Percentiles rank a stretch among this genome's conserved stretches.
Evolutionary conservation across 164 flowering plant genomes (phyloP).

Genomic region (Saururus chinensis): DNA sequence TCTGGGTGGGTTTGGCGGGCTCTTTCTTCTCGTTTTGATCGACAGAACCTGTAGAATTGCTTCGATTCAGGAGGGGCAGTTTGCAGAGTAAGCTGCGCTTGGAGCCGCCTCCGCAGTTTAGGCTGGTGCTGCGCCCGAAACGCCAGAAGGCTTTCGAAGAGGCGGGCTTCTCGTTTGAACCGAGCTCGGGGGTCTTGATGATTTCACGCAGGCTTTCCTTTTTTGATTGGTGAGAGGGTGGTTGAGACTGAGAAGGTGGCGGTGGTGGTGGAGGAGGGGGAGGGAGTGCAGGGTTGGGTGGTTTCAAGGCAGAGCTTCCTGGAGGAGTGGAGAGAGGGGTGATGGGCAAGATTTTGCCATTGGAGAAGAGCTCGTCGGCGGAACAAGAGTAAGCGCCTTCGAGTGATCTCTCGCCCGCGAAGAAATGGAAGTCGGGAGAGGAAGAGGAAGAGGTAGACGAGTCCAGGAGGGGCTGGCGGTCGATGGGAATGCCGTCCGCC

Average conservation of each 20-base stretch:
- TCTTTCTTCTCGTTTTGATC: slow-evolving; percentile 34
- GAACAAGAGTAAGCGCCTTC: slow-evolving; percentile 33
- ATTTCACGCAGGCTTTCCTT: slow-evolving; percentile 54
- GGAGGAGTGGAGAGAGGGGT: slow-evolving; percentile 36
- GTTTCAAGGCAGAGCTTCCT: slow-evolving; percentile 5
- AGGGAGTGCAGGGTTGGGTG: neutral
- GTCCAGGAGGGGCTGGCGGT: slow-evolving; percentile 22
- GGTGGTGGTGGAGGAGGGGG: slow-evolving; percentile 1
- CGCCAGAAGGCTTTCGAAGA: slow-evolving; percentile 50
- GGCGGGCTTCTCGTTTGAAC: slow-evolving; percentile 23
- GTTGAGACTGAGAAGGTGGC: neutral
- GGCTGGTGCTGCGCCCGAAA: slow-evolving; percentile 62
- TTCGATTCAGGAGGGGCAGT: slow-evolving; percentile 43
- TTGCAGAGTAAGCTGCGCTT: slow-evolving; percentile 35
- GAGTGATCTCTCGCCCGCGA: slow-evolving; percentile 19
- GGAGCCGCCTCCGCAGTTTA: slow-evolving; percentile 19
- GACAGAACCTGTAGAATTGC: slow-evolving; percentile 67
- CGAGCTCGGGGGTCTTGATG: slow-evolving; percentile 27
- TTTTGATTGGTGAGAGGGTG: slow-evolving; percentile 13
- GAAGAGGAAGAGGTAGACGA: slow-evolving; percentile 1
- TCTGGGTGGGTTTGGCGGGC: slow-evolving; percentile 22
- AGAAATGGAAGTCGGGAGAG: slow-evolving; percentile 53
- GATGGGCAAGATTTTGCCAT: slow-evolving; percentile 58
- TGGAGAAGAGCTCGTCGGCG: slow-evolving; percentile 72
- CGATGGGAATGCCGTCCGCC: slow-evolving; percentile 15